These are phyloP conservation scores for Chlorella sp. DNA, from an alignment of 139 green algal species.

Conservation along the genomic window DNA sequence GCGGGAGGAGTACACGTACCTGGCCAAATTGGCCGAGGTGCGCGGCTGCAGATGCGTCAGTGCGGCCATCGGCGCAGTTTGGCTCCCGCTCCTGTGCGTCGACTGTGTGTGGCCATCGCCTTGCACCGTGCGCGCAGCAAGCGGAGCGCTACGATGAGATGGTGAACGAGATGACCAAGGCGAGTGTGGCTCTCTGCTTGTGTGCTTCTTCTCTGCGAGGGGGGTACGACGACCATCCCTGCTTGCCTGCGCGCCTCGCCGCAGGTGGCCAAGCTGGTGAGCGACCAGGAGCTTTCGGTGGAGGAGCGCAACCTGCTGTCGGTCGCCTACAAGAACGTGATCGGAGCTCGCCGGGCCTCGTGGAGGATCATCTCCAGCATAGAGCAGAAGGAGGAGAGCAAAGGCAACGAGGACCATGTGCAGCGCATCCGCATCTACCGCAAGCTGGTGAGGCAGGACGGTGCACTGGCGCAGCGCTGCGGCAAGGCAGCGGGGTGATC, in stretches of 20 bases:
- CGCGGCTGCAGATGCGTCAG: too few relatives aligned
- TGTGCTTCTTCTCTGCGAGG: too few relatives aligned
- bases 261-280: slow-evolving; percentile 67
- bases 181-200: too few relatives aligned
- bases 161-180: slow-evolving; percentile 94
- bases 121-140: too few relatives aligned
- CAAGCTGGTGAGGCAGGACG: slow-evolving; percentile 62
- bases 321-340: slow-evolving; percentile 99
- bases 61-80: too few relatives aligned
- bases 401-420: slow-evolving; percentile 93
- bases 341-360: slow-evolving; percentile 61
- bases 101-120: too few relatives aligned
- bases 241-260: too few relatives aligned
- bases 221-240: too few relatives aligned
- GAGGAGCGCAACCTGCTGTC: slow-evolving; percentile 98
- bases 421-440: slow-evolving; percentile 91
- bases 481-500: too few relatives aligned
- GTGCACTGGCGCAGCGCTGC: too few relatives aligned
- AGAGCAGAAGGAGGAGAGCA: slow-evolving; percentile 99
- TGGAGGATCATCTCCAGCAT: slow-evolving; percentile 98
- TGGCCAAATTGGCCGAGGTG: slow-evolving; percentile 90
- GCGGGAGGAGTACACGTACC: background rate
- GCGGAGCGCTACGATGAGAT: slow-evolving; percentile 91
- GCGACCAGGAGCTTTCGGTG: slow-evolving; percentile 92
- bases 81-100: too few relatives aligned